Evolutionary conservation across 2,329 filamentous ascomycete species (phyloP).

Genomic region (Tolypocladium guangdongense): DNA sequence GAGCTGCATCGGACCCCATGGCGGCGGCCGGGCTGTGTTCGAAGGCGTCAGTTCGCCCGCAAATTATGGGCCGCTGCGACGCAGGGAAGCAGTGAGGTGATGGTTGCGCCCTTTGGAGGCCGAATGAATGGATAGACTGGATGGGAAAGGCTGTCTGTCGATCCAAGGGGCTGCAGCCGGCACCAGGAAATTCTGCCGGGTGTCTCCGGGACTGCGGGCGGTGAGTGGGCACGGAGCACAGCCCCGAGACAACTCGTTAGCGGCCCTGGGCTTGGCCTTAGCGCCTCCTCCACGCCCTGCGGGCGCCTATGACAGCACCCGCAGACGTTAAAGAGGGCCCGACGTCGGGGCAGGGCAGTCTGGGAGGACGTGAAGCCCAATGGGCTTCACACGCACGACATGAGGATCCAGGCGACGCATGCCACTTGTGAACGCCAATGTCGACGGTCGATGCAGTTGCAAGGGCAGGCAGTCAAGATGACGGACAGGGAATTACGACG

Average conservation of each 20-base stretch:
- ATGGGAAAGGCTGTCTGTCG: neutral
- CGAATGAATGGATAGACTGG: neutral
- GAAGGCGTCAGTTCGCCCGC: neutral
- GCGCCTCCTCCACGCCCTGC: neutral
- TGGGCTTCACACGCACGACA: neutral
- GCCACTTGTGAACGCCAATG: slow-evolving; percentile 2
- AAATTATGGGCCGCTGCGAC: neutral
- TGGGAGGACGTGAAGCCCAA: slow-evolving; percentile 4
- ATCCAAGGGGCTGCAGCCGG: neutral
- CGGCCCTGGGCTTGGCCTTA: neutral
- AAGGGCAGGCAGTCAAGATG: slow-evolving; percentile 5
- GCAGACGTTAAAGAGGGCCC: neutral
- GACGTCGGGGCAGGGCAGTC: slow-evolving; percentile 2
- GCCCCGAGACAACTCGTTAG: neutral
- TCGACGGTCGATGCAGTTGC: slow-evolving; percentile 1
- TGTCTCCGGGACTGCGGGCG: neutral
- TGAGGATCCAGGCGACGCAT: neutral
- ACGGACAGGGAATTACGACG: slow-evolving; percentile 8
- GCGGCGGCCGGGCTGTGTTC: neutral
- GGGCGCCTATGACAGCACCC: neutral
- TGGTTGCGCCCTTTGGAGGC: neutral
- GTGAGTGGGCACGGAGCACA: neutral
- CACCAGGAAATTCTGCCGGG: neutral
- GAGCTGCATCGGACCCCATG: slow-evolving; percentile 6
- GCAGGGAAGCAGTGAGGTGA: neutral